These are phyloP conservation scores for Sphagnurus paluster DNA, from an alignment of 1,284 basidiomycete species.

Conservation along the genomic window DNA sequence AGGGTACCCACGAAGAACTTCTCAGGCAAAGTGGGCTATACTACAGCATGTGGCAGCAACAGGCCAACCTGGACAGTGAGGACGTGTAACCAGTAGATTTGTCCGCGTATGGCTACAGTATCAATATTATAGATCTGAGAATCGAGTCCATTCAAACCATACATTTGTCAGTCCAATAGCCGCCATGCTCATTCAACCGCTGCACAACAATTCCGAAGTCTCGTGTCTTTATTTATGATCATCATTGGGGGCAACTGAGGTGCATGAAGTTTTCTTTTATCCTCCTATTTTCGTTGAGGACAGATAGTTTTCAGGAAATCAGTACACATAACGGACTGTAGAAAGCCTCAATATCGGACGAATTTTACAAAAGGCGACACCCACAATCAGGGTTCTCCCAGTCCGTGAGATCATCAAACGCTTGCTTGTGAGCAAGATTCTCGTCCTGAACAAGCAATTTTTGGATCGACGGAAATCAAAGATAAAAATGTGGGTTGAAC, in stretches of 20 bases:
- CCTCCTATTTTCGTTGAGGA: too few relatives aligned
- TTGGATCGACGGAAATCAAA: neutral
- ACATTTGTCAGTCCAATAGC: too few relatives aligned
- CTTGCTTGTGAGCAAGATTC: constrained; percentile 39
- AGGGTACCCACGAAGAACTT: constrained; percentile 90
- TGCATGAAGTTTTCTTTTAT: too few relatives aligned
- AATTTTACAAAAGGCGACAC: constrained; percentile 15
- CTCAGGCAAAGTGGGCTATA: constrained; percentile 76
- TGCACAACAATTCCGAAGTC: too few relatives aligned
- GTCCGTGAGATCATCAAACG: constrained; percentile 52
- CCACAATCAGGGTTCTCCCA: constrained; percentile 49
- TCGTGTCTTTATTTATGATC: too few relatives aligned
- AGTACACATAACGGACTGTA: constrained; percentile 45
- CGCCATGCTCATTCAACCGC: too few relatives aligned
- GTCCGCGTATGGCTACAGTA: too few relatives aligned
- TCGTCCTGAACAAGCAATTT: constrained; percentile 29
- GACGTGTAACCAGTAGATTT: too few relatives aligned
- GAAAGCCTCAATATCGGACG: constrained; percentile 4
- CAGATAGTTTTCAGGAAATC: constrained; percentile 11
- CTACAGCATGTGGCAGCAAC: constrained; percentile 84
- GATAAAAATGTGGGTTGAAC: constrained; percentile 6
- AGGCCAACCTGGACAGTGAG: constrained; percentile 46
- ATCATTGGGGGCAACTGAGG: too few relatives aligned
- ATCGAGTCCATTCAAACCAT: too few relatives aligned
- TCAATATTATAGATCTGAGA: too few relatives aligned